phyloP scores from a whole-genome alignment of 257 asterid genomes.

The Marsdenia floribunda region DNA sequence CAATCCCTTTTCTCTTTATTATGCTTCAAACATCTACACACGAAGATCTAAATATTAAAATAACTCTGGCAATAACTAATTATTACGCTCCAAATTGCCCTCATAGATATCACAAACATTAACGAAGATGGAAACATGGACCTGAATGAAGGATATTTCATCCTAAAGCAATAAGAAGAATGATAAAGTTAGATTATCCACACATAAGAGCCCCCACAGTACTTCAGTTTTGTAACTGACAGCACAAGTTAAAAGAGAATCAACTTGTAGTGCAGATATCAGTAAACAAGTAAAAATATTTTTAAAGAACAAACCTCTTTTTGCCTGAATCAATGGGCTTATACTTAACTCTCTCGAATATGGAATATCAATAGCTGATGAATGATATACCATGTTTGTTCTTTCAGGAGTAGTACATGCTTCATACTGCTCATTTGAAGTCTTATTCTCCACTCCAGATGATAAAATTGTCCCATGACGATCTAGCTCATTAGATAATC shows the following conservation, averaged over 20 bases:
- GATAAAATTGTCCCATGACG: slow-evolving; percentile 23
- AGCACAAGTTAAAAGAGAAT: not conserved
- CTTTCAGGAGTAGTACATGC: slow-evolving; percentile 39
- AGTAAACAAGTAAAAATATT: not conserved
- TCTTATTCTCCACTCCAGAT: slow-evolving; percentile 18
- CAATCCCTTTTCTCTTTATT: not conserved
- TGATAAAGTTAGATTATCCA: not conserved
- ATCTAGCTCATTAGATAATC: slow-evolving; percentile 18
- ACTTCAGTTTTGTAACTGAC: not conserved
- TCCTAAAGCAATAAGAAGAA: not conserved
- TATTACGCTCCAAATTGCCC: not conserved
- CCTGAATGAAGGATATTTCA: too few species aligned
- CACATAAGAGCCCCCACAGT: not conserved
- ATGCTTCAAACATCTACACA: not conserved
- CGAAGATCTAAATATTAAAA: not conserved
- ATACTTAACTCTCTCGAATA: slow-evolving; percentile 25
- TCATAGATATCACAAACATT: not conserved
- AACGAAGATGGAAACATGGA: not conserved
- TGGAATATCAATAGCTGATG: slow-evolving; percentile 38
- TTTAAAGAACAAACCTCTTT: slow-evolving; percentile 38
- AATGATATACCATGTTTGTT: slow-evolving; percentile 26
- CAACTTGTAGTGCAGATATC: too few species aligned
- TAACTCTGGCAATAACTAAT: not conserved
- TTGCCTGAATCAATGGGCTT: slow-evolving; percentile 38
- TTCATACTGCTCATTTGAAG: slow-evolving; percentile 40